Base-by-base conservation (phyloP, 192 early-diverging fungal species). In the Kickxella alabastrina region DNA sequence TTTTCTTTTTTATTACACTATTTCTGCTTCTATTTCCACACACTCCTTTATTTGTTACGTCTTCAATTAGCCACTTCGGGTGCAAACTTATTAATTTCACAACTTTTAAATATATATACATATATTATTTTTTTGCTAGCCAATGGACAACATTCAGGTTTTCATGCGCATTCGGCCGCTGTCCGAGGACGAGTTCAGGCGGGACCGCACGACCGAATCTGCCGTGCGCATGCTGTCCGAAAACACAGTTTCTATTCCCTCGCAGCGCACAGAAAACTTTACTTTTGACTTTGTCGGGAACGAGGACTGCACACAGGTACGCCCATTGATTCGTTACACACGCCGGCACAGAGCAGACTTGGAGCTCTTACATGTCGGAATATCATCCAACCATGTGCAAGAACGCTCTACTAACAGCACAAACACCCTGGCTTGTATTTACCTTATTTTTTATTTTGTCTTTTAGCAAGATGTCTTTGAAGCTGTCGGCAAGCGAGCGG, bases 221-320 rank as follows among this genome's bases (percentile, higher is more conserved):
- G 60, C 77, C 31, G 68, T 79, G 26, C 67, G 69, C 25, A 61
- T 75, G 25, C 59, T 73, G 15, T 49, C 77, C 9, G 68, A 70
- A 10, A 73, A 53, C 51, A 57, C 60, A 0, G 78, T 77, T 9
- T 68, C 77, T 8, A 65, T 81, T 27, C 59, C 80, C 36, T 75
- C 77, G 23, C 68, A 71, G 54, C 77, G 76, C 47, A 65, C 57
- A 13, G 83, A 85, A n/a, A 80, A 66, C 27, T 85, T 85, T 46
- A 78, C 80, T 26, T 85, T 83, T 54, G 84, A 85, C 64, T 78
- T 78, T 52, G 81, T 83, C 22, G 83, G 83, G n/a, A 64, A 66
- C 14, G 72, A 80, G 43, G 51, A 57, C 43, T 80, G 74, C 40
- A 49, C 65, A 2, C 83, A n/a, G n/a, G n/a, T n/a, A n/a, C n/a